phyloP scores from a whole-genome alignment of 2,329 filamentous ascomycete species.

The Cryphonectria japonica region DNA sequence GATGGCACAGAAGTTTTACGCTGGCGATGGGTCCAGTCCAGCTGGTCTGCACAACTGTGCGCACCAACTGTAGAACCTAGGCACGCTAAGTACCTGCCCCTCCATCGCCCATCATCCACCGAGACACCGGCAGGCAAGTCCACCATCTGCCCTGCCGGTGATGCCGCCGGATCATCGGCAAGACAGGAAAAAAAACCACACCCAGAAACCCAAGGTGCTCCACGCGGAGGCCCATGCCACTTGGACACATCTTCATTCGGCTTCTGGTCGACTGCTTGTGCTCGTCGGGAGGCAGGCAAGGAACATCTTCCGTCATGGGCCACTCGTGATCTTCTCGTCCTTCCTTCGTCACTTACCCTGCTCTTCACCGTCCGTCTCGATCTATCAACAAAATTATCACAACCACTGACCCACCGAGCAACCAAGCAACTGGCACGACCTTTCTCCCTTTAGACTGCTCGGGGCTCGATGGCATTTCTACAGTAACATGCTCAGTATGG shows the following conservation, averaged over 20 bases:
- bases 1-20: neutral
- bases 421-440: too few relatives aligned
- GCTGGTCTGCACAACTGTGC: neutral
- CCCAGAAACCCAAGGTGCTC: neutral
- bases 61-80: neutral
- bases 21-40: neutral
- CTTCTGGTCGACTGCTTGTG: neutral
- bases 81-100: neutral
- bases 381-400: neutral
- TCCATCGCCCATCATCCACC: neutral
- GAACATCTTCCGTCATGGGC: neutral
- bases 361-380: neutral
- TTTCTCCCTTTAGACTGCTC: neutral
- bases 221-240: neutral
- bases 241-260: neutral
- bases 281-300: neutral
- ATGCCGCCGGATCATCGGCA: neutral
- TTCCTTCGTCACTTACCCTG: neutral
- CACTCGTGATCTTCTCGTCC: neutral
- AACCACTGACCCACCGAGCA: neutral
- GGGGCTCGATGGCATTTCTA: neutral
- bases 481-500: conserved; percentile 31
- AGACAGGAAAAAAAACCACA: neutral
- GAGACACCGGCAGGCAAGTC: conserved; percentile 2
- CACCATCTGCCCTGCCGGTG: neutral